Percentiles rank a stretch among this genome's conserved stretches.
These are phyloP conservation scores for Allantophomopsis lycopodina DNA, from an alignment of 2,329 filamentous ascomycete genomes.

Conservation along the genomic window DNA sequence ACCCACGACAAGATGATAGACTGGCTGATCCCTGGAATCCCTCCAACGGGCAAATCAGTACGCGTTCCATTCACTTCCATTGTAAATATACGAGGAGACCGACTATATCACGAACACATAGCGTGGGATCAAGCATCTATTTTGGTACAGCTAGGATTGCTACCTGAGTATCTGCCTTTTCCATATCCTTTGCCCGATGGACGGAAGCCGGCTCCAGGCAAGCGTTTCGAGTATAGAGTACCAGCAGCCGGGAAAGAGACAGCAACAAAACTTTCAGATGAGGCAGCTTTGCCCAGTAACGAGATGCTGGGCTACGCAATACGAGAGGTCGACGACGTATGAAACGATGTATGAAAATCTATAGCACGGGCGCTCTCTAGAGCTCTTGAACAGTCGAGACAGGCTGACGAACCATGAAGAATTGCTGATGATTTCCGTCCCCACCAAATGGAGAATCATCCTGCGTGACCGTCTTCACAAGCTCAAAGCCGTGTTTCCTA, in stretches of 20 bases:
- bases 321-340: conserved; percentile 8
- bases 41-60: conserved; percentile 37
- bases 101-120: conserved; percentile 59
- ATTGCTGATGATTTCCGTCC: background rate
- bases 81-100: conserved; percentile 54
- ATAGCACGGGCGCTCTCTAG: background rate
- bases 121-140: conserved; percentile 55
- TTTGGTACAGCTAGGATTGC: conserved; percentile 43
- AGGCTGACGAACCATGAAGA: background rate
- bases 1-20: conserved; percentile 50
- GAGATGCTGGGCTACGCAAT: conserved; percentile 26
- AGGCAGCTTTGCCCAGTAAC: conserved; percentile 39
- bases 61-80: conserved; percentile 50
- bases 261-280: conserved; percentile 30
- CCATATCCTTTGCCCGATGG: conserved; percentile 22
- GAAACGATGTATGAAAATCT: background rate
- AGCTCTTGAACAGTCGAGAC: background rate
- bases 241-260: conserved; percentile 44
- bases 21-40: conserved; percentile 53
- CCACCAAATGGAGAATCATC: background rate
- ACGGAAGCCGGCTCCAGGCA: conserved; percentile 16
- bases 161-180: conserved; percentile 22
- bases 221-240: conserved; percentile 39
- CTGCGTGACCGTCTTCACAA: background rate
- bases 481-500: background rate